phyloP scores from a whole-genome alignment of 163 green algal genomes.

The Volvox carteri region DNA sequence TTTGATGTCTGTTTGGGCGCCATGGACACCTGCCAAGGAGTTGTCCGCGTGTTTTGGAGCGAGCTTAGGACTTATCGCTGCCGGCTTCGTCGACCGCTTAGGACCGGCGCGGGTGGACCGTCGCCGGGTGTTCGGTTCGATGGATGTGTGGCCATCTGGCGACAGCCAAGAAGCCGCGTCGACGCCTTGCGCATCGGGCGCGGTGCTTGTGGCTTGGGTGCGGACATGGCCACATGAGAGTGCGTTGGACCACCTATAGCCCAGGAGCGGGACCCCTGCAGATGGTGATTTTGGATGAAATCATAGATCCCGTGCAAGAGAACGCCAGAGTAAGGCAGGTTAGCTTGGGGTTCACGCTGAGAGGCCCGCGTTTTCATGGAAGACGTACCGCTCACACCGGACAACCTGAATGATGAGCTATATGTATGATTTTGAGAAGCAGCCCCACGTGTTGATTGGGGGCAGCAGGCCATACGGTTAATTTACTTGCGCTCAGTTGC shows the following conservation, averaged over 20 bases:
- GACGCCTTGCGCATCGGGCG: background rate
- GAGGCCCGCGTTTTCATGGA: too few species aligned
- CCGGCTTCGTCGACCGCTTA: background rate
- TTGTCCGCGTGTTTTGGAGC: background rate
- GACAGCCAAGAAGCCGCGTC: background rate
- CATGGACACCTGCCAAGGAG: background rate
- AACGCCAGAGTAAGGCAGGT: too few species aligned
- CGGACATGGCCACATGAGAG: background rate
- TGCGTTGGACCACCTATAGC: background rate
- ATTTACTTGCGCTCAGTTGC: too few species aligned
- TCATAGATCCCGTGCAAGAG: too few species aligned
- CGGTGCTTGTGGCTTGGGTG: background rate
- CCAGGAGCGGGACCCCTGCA: background rate
- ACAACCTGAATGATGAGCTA: background rate
- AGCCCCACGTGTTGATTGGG: background rate
- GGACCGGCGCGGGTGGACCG: background rate
- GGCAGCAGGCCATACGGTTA: slow-evolving; percentile 20
- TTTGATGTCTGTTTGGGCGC: background rate
- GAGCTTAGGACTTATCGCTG: background rate
- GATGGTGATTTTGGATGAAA: background rate
- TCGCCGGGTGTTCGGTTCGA: background rate
- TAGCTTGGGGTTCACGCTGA: too few species aligned
- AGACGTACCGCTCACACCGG: background rate
- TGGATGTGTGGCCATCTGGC: background rate
- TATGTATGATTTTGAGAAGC: background rate